phyloP scores from a whole-genome alignment of 306 rosid species.

The Styphnolobium japonicum region DNA sequence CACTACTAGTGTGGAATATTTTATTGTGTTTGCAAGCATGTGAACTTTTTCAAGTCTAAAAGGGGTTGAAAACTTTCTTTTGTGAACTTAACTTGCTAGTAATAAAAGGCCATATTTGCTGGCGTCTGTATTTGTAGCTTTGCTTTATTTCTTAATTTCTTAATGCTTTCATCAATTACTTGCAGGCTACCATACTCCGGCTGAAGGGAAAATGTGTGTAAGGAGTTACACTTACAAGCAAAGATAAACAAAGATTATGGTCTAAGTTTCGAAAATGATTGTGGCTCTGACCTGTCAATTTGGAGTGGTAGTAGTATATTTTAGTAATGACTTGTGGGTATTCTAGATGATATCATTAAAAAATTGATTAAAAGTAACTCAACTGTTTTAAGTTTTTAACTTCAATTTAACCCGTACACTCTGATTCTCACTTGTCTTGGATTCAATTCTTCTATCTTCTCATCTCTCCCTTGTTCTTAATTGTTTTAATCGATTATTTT shows the following conservation, averaged over 20 bases:
- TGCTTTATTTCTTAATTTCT: not conserved
- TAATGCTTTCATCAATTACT: not conserved
- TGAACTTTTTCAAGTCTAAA: too few relatives aligned
- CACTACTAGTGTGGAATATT: not conserved
- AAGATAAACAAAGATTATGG: not conserved
- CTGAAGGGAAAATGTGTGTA: slow-evolving; percentile 10
- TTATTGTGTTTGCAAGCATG: not conserved
- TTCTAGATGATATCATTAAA: not conserved
- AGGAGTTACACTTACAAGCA: not conserved
- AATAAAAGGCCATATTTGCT: too few relatives aligned
- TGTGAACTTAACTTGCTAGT: too few relatives aligned
- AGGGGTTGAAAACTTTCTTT: too few relatives aligned
- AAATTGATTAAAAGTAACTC: not conserved
- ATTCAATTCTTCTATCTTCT: too few relatives aligned
- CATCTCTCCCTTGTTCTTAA: too few relatives aligned
- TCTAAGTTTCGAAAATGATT: not conserved
- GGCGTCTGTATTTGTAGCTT: not conserved
- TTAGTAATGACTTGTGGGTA: not conserved
- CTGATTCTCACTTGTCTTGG: too few relatives aligned
- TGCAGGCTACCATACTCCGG: slow-evolving; percentile 67
- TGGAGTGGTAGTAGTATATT: not conserved
- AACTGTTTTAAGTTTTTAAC: not conserved
- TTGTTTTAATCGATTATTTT: too few relatives aligned
- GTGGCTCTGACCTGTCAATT: not conserved
- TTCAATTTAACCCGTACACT: too few relatives aligned